Conservation (phyloP, 1,284 basidiomycete genomes). For the Naganishia sp. region DNA sequence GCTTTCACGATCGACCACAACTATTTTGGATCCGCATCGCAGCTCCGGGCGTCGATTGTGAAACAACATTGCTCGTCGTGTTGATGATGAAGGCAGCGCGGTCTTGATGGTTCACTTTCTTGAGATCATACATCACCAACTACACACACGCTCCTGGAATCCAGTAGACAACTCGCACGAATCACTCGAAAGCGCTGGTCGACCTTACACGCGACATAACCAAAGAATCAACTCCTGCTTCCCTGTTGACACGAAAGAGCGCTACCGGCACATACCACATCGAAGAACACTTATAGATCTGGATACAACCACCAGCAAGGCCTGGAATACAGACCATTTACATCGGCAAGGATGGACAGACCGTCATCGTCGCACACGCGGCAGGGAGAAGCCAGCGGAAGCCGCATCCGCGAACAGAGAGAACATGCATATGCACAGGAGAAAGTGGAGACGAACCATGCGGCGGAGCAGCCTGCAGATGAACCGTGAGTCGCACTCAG, state of each 20-base stretch:
- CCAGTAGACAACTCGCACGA: too few relatives aligned
- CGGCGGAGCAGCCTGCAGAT: conserved; percentile 14
- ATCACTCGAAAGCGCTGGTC: too few relatives aligned
- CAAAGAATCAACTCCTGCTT: too few relatives aligned
- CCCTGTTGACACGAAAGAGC: too few relatives aligned
- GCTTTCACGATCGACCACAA: not conserved
- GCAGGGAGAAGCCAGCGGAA: conserved; percentile 13
- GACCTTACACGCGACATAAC: too few relatives aligned
- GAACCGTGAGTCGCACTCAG: conserved; percentile 13
- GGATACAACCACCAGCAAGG: too few relatives aligned
- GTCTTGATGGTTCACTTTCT: not conserved
- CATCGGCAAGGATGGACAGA: conserved; percentile 7
- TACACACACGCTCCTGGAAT: too few relatives aligned
- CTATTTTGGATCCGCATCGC: not conserved
- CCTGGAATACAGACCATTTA: too few relatives aligned
- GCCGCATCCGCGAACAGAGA: conserved; percentile 6
- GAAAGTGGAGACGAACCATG: not conserved
- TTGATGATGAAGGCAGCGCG: not conserved
- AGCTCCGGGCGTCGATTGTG: not conserved
- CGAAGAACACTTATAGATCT: too few relatives aligned
- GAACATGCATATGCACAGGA: conserved; percentile 18
- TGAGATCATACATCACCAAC: too few relatives aligned
- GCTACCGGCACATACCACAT: too few relatives aligned
- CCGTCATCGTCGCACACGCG: conserved; percentile 15
- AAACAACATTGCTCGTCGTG: conserved; percentile 1